Evolutionary conservation across 2,329 filamentous ascomycete genomes (phyloP), one percentile per base, ranked within the genome.

Genomic region (Didymella exigua): DNA sequence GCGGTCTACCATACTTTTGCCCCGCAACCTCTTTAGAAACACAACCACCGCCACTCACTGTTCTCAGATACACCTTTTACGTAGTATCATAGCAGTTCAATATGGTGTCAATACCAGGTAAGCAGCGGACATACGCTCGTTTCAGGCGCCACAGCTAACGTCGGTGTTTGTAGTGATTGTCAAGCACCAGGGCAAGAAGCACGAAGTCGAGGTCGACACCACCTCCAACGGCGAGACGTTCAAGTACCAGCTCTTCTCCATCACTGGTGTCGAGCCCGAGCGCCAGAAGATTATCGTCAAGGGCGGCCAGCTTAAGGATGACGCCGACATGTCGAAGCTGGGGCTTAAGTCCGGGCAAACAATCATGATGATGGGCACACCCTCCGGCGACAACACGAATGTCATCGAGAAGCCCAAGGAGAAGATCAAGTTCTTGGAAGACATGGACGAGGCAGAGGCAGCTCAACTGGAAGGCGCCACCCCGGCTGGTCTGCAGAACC

Each of bases 281-380:
- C 89, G 93, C 59, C 96, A 99, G 77, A 98, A 98, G 80, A 90
- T 99, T 66, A 79, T 99, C 52, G 86, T 97, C 76, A 97, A 96
- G 78, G 92, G 92, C 62, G 90, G 91, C 61, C 91, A 96, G 77
- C 86, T 99, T 67, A 99, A 97, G 78, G 90, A 99, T 85, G 92
- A 98, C 71, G 90, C 91, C 54, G 88, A 91, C 56, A 86, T 99
- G 75, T 86, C 87, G 62, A 89, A 88, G 68, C 84, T 98, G 58
- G 88, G 88, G 68, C 86, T 96, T 67, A 98, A 96, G 81, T 81
- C 90, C 29, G 89, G 89, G 52, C 91, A 96, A 75, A 84, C 81
- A 19, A 90, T 99, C 74, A 96, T 96, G 87, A 96, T 99, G 89
- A 91, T 99, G 84, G 96, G 96, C 31, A 95, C 91, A 3, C 89